Evolutionary conservation across 768 basidiomycete genomes (phyloP), one percentile per base, ranked within the genome.

Genomic region (Pleurotus cornucopiae): DNA sequence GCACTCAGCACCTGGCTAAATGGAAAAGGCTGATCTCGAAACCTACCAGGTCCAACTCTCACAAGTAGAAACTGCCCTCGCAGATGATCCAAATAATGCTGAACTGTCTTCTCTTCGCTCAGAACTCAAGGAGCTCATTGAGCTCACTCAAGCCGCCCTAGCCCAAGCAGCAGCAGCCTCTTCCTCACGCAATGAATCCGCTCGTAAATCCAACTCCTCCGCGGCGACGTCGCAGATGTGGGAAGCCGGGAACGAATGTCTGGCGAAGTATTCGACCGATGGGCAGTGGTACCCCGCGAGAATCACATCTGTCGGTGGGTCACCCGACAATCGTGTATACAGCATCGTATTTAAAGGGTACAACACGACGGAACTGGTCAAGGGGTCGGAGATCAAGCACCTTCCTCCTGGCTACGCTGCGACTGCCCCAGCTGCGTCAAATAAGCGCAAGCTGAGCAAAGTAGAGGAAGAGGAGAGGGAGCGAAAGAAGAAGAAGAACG

Each of bases 331-430:
- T 64, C 82, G 86, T 13, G 87, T 90, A 57, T 96, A 90, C 76
- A 91, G 86, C 68, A 88, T 96, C 64, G 80, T 94, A 37, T 96
- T 94, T 79, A 90, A 91, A 67, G 89, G 87, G 3, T 95, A 95
- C 77, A 91, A 94, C 68, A 89, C 88, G 25, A 94, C 94, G 23
- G 94, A 95, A 71, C 81, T 91, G 38, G 82, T 93, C 34, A 86
- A 88, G 64, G 78, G 79, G 30, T 71, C 77, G 14, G 87, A 89
- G 65, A 72, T 94, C 60, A 91, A 92, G 66, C 57, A 80, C 6
- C 75, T 91, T 11, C 88, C 91, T 1, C 52, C 78, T 7, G 86
- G 81, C 67, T 70, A 85, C 64, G 73, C 74, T 52, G 49, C 73
- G 44, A 66, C 71, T 43, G 64, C 71, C 9, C 74, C 74, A 11